These are phyloP conservation scores for Linnemannia schmuckeri DNA, from an alignment of 192 early-diverging fungal species.

Conservation along the genomic window DNA sequence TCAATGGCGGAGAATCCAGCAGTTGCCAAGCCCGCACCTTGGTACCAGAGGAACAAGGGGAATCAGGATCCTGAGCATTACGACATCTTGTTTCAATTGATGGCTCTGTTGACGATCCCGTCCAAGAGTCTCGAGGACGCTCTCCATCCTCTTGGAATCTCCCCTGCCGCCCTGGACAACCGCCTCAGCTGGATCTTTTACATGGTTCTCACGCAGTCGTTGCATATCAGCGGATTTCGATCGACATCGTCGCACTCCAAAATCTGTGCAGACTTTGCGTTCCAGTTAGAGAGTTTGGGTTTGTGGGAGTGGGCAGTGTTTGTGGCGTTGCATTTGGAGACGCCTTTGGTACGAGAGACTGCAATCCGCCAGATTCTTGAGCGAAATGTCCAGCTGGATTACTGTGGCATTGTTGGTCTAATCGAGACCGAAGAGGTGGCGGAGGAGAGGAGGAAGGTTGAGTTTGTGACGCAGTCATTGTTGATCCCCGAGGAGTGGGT, in stretches of 20 bases:
- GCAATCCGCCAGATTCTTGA: conserved; percentile 59
- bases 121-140: conserved; percentile 68
- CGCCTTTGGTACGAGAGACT: conserved; percentile 55
- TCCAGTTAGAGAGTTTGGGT: conserved; percentile 80
- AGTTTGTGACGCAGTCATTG: conserved; percentile 73
- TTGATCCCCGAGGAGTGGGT: conserved; percentile 73
- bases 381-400: conserved; percentile 9
- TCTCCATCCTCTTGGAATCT: conserved; percentile 71
- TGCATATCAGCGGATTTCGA: conserved; percentile 14
- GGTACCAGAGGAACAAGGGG: conserved; percentile 37
- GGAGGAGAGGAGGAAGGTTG: conserved; percentile 16
- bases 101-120: conserved; percentile 69
- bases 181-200: conserved; percentile 79
- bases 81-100: conserved; percentile 83
- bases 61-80: conserved; percentile 10
- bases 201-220: conserved; percentile 34
- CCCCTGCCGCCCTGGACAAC: conserved; percentile 72
- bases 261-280: conserved; percentile 72
- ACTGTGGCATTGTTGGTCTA: too few species aligned
- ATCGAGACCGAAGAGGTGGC: conserved; percentile 8
- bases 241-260: conserved; percentile 57
- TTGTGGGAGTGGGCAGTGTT: conserved; percentile 90
- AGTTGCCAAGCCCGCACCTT: conserved; percentile 54
- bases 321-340: conserved; percentile 77
- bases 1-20: conserved; percentile 23